Percentiles rank a stretch among this genome's conserved stretches.
phyloP scores from a whole-genome alignment of 2,329 filamentous ascomycete genomes.

The Dothistroma septosporum region DNA sequence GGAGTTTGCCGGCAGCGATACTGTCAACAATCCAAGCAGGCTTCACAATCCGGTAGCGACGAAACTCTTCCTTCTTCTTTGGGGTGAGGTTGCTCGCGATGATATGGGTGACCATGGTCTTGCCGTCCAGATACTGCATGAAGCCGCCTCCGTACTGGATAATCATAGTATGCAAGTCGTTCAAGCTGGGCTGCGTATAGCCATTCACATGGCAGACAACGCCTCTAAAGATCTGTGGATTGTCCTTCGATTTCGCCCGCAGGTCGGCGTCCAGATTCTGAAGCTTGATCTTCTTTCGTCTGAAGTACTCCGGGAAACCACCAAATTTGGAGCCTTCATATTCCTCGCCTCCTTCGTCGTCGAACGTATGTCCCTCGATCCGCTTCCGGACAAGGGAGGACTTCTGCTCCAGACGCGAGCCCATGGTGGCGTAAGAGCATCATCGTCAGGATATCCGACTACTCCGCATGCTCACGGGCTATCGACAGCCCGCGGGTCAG shows the following conservation, averaged over 20 bases:
- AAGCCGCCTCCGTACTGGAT: constrained; percentile 93
- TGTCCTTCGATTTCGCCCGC: constrained; percentile 63
- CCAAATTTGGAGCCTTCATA: constrained; percentile 84
- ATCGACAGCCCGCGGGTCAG: neutral
- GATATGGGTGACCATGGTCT: constrained; percentile 90
- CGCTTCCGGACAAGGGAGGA: constrained; percentile 58
- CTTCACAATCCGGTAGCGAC: constrained; percentile 84
- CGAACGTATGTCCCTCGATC: constrained; percentile 67
- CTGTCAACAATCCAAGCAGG: constrained; percentile 94
- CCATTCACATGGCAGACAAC: constrained; percentile 90
- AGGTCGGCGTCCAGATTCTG: constrained; percentile 88
- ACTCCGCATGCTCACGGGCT: neutral
- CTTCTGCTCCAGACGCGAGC: constrained; percentile 58
- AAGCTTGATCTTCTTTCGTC: constrained; percentile 93
- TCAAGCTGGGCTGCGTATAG: constrained; percentile 90
- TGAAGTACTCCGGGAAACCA: constrained; percentile 86
- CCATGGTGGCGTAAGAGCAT: constrained; percentile 44
- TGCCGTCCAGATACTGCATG: constrained; percentile 88
- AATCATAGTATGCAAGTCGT: constrained; percentile 80
- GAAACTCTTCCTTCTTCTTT: constrained; percentile 88
- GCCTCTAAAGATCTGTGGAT: constrained; percentile 82
- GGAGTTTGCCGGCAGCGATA: constrained; percentile 69
- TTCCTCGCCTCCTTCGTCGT: constrained; percentile 80
- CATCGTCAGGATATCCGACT: constrained; percentile 9
- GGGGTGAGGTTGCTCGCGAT: constrained; percentile 85